Evolutionary conservation across 257 asterid genomes (phyloP), one percentile per base, ranked within the genome.

Genomic region (Marsdenia floribunda): DNA sequence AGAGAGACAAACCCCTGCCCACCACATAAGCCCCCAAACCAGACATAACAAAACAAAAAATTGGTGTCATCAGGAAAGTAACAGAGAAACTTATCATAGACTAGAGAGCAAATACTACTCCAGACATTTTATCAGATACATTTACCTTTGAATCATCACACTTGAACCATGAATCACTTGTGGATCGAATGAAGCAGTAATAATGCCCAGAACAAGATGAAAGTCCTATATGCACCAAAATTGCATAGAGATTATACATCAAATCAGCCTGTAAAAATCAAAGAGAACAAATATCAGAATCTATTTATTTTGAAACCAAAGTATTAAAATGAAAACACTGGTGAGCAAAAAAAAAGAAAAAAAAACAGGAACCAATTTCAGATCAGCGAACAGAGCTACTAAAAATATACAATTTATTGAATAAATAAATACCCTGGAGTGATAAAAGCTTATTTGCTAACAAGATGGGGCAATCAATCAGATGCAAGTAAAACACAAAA

Each of bases 191-290:
- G 80, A 90, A 90, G 80, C 96, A 82, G 78, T 89, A 90, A 82
- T 90, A 94, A 82, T 92, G 99, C 73, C 99, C 99, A 65, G 93
- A 92, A 64, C 88, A 84, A 78, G 93, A 80, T 55, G 93, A 81
- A 67, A 76, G 70, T 77, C 97, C 99, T 75, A 71, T 70, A 83
- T 94, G 99, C 79, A 92, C 97, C 83, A 94, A 90, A 59, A 94
- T 80, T 5, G 97, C 97, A 85, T 85, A 87, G n/a, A 94, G 90
- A 38, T 77, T 83, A 64, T 92, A 94, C 83, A 81, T 84, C 77
- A 89, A 83, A 50, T 86, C 90, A 40, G 35, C 86, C 98, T 92
- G 97, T 83, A 26, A 53, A 78, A 42, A 44, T 1, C 44, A 50
- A 42, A 54, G 33, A 65, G 15, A 47, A 63, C 12, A 42, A 70